A percentile compares a stretch with the other conserved stretches of the same genome.
These are phyloP conservation scores for Rhodomyrtus psidioides DNA, from an alignment of 441 rosid species.

Conservation along the genomic window DNA sequence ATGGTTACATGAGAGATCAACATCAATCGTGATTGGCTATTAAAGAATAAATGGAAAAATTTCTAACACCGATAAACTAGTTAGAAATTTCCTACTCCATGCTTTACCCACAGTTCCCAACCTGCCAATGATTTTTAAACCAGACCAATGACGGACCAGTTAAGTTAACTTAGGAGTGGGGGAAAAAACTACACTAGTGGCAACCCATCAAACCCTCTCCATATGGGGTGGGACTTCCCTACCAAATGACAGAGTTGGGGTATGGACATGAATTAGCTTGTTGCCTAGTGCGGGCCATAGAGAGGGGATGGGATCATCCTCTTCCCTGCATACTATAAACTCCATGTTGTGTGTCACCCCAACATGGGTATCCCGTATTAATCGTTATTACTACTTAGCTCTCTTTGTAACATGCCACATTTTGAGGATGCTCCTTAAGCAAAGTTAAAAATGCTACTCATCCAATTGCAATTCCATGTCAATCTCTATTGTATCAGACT, in stretches of 20 bases:
- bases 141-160: neutral
- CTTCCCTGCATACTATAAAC: neutral
- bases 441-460: neutral
- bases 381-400: neutral
- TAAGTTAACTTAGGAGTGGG: neutral
- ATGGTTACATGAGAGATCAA: neutral
- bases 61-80: neutral
- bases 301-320: neutral
- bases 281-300: neutral
- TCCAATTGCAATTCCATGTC: neutral
- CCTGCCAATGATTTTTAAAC: neutral
- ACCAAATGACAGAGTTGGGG: neutral
- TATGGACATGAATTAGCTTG: neutral
- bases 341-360: neutral
- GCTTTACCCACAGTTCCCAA: neutral
- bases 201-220: neutral
- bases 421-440: neutral
- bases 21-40: neutral
- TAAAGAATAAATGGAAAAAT: neutral
- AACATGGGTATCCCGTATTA: neutral
- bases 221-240: neutral
- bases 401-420: neutral
- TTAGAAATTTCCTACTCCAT: neutral
- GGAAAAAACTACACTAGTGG: neutral
- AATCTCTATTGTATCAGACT: neutral